Conservation (phyloP, 352 stramenopile species). For the Aphanomyces cochlioides region DNA sequence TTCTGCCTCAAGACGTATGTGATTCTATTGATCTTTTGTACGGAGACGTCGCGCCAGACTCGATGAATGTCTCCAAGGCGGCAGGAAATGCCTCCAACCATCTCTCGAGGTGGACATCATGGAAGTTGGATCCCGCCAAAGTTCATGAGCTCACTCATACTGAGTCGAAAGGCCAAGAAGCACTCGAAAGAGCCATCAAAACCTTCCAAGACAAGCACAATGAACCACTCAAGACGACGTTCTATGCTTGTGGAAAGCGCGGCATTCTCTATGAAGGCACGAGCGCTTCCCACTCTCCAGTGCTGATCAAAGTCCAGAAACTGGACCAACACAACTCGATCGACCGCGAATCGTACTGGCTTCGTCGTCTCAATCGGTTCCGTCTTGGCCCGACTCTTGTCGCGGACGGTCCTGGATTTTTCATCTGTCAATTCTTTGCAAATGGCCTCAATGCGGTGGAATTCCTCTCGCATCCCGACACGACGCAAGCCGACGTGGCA, state of each 20-base stretch:
- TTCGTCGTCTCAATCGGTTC: conserved; percentile 57
- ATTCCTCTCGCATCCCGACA: conserved; percentile 45
- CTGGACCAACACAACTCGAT: conserved; percentile 30
- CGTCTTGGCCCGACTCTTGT: conserved; percentile 52
- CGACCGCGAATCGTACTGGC: conserved; percentile 53
- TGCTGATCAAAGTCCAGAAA: conserved; percentile 27
- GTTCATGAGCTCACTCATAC: conserved; percentile 6
- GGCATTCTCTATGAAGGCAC: conserved; percentile 12
- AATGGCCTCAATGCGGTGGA: conserved; percentile 58
- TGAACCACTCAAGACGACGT: background rate
- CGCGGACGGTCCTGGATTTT: conserved; percentile 45
- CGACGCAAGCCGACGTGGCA: conserved; percentile 5
- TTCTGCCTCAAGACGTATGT: background rate
- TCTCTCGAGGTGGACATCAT: conserved; percentile 5
- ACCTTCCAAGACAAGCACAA: background rate
- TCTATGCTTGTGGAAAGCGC: conserved; percentile 24
- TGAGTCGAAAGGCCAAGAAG: background rate
- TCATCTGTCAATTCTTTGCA: conserved; percentile 54
- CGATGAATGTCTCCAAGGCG: background rate
- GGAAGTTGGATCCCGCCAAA: conserved; percentile 26
- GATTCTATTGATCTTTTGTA: background rate
- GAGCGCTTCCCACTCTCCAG: background rate
- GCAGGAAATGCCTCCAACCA: conserved; percentile 13
- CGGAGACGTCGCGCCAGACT: background rate
- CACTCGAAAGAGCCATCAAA: background rate